Evolutionary conservation across 768 basidiomycete species (phyloP), one percentile per base, ranked within the genome.

Genomic region (Mycena alexandri): DNA sequence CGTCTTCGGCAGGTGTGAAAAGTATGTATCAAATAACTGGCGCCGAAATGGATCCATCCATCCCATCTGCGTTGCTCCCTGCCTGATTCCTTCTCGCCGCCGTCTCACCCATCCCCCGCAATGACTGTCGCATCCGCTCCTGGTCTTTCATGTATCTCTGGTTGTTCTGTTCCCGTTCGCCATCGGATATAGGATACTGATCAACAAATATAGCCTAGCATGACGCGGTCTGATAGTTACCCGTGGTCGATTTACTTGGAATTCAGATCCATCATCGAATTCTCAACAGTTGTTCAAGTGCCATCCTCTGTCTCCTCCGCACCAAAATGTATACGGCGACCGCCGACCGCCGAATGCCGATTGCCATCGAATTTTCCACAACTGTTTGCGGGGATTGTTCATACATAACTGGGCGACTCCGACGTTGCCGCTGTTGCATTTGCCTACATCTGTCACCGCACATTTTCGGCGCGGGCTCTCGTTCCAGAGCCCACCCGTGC

Each of bases 161-260:
- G 41, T 33, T 46, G 36, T 57, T n/a, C 34, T 56, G n/a, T 38
- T 41, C 17, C 48, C 55, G 29, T 24, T 17, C 55, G 33, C 43
- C 54, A 57, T 58, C 47, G 63, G 63, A 33, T 47, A 48, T 43
- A 50, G 36, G 52, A 33, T 16, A 38, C 22, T 50, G 50, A 46
- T 46, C 17, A 34, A 33, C 43, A 46, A 38, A 48, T 63, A 56
- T 63, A 56, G 36, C 21, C 13, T 61, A 46, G 36, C 41, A 44
- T 52, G 46, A 38, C 50, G 24, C 22, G 33, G 21, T 34, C 41
- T 58, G 57, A 52, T 65, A 59, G 48, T 51, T 65, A 52, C 63
- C 54, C 63, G 63, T 36, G n/a, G 25, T 29, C 6, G 33, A 55
- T 38, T 34, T 13, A 34, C 22, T 55, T 38, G 21, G 19, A 38